These are phyloP conservation scores for Limonomyces culmigenus DNA, from an alignment of 1,284 basidiomycete genomes.

Conservation along the genomic window DNA sequence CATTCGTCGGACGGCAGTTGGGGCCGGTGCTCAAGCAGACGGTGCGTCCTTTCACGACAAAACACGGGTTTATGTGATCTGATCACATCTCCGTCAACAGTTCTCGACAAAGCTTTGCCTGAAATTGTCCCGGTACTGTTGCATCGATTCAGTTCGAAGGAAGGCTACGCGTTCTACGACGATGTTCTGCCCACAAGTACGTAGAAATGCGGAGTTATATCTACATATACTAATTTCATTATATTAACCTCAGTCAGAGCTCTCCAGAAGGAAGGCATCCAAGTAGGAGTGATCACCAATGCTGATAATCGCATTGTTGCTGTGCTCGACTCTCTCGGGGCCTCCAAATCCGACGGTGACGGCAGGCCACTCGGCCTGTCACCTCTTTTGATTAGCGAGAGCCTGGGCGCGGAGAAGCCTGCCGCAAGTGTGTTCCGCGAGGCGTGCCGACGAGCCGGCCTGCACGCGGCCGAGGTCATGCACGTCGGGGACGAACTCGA, in stretches of 20 bases:
- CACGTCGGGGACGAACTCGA: conserved; percentile 61
- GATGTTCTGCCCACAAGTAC: conserved; percentile 44
- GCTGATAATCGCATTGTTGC: conserved; percentile 10
- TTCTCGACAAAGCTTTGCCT: conserved; percentile 28
- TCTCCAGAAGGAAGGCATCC: conserved; percentile 1
- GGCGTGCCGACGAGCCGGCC: conserved; percentile 15
- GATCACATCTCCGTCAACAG: conserved; percentile 15
- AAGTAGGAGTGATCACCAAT: conserved; percentile 6
- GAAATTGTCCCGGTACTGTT: conserved; percentile 40
- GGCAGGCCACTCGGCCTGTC: conserved; percentile 26
- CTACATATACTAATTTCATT: conserved; percentile 1
- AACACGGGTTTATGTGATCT: neutral
- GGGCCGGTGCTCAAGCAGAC: conserved; percentile 43
- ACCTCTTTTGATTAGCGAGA: conserved; percentile 45
- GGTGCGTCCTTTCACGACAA: neutral
- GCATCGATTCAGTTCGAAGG: conserved; percentile 43
- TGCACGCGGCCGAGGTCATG: conserved; percentile 26
- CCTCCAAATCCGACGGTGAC: no score
- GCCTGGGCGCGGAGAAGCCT: conserved; percentile 53
- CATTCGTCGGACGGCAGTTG: conserved; percentile 50
- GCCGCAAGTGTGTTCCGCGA: conserved; percentile 35
- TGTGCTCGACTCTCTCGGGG: conserved; percentile 46
- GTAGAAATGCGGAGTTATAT: conserved; percentile 11
- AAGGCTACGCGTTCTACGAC: conserved; percentile 53
- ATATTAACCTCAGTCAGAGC: neutral